Conservation (phyloP, 805 yeast species). For the Lipomyces sp. region DNA sequence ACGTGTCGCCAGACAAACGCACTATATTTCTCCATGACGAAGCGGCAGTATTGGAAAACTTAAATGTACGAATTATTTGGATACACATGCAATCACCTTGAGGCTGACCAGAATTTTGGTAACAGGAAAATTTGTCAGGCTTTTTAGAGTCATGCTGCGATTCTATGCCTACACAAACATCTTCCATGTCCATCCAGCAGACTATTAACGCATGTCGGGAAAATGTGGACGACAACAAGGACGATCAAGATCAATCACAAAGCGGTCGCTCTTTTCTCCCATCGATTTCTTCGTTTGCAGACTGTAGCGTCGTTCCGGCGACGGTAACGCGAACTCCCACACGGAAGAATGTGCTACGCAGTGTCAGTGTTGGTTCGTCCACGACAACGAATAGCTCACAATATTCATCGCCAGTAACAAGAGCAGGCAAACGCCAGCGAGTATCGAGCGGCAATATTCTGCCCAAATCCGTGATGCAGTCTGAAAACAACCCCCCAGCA, state of each 20-base stretch:
- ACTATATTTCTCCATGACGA: slow-evolving; percentile 73
- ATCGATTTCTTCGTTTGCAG: neutral
- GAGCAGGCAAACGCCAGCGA: neutral
- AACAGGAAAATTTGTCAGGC: slow-evolving; percentile 50
- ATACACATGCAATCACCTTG: neutral
- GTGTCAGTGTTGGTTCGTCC: neutral
- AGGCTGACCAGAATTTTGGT: neutral
- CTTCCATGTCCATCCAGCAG: neutral
- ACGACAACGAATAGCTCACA: neutral
- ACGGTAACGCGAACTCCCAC: neutral
- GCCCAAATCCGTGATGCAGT: neutral
- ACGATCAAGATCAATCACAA: neutral
- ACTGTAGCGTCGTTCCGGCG: neutral
- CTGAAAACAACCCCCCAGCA: neutral
- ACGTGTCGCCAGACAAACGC: slow-evolving; percentile 91
- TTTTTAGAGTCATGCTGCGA: slow-evolving; percentile 53
- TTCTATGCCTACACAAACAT: slow-evolving; percentile 45
- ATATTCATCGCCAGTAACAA: neutral
- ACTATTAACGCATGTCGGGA: neutral
- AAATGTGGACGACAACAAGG: neutral
- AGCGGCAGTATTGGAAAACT: slow-evolving; percentile 56
- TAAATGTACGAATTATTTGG: slow-evolving; percentile 42
- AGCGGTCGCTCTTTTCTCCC: neutral
- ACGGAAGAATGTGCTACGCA: neutral
- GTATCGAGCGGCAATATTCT: neutral